Percentiles rank a stretch among this genome's conserved stretches.
Evolutionary conservation across 169 alveolate species (phyloP).

Genomic region (Amoebophrya sp.): DNA sequence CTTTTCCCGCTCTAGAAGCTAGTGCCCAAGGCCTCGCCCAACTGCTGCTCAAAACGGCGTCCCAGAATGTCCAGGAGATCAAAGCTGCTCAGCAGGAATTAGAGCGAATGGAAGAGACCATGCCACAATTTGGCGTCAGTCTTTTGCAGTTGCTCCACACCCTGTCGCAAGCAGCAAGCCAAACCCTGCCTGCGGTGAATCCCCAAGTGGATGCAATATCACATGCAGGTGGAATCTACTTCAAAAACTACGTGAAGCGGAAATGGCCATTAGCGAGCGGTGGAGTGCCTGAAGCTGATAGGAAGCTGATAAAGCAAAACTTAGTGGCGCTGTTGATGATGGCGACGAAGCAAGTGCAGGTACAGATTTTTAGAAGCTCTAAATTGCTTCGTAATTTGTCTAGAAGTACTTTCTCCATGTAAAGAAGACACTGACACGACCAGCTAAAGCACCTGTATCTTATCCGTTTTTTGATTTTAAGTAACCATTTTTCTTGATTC

Average conservation of each 20-base stretch:
- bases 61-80: not conserved
- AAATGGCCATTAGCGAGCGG: conserved; percentile 14
- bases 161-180: not conserved
- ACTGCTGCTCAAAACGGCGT: not conserved
- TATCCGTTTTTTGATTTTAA: no score
- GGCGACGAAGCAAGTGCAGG: not conserved
- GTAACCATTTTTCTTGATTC: no score
- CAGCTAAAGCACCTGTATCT: no score
- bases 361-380: no score
- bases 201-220: no score
- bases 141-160: not conserved
- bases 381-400: no score
- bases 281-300: not conserved
- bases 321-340: not conserved
- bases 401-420: no score
- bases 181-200: not conserved
- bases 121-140: not conserved
- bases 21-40: not conserved
- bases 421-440: no score
- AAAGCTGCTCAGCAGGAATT: not conserved
- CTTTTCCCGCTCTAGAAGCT: not conserved
- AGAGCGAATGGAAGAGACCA: not conserved
- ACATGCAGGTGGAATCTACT: conserved; percentile 17
- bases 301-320: not conserved
- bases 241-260: conserved; percentile 31